Evolutionary conservation across 148 eudicot species (phyloP).

Genomic region (Heliosperma pusillum): DNA sequence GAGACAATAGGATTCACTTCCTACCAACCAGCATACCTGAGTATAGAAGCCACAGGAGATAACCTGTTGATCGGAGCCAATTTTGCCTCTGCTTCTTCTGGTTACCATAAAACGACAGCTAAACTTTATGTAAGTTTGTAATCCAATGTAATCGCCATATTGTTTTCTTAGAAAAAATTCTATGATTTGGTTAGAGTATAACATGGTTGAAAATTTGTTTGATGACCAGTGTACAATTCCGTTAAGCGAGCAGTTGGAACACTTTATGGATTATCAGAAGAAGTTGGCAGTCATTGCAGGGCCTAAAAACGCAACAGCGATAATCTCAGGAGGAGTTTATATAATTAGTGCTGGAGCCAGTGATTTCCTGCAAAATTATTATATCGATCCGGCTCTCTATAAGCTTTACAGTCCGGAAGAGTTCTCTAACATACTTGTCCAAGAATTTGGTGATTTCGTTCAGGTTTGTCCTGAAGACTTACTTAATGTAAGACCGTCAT

Average conservation of each 20-base stretch:
- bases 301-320: constrained; percentile 40
- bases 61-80: constrained; percentile 58
- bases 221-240: constrained; percentile 39
- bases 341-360: constrained; percentile 57
- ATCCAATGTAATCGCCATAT: neutral
- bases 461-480: constrained; percentile 26
- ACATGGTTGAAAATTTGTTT: neutral
- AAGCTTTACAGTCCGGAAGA: constrained; percentile 41
- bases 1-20: constrained; percentile 65
- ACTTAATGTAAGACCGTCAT: too few relatives aligned
- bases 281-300: constrained; percentile 43
- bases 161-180: neutral
- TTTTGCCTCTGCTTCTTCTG: constrained; percentile 76
- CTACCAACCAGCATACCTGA: constrained; percentile 58
- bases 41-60: constrained; percentile 46
- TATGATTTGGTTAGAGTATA: neutral
- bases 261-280: constrained; percentile 50
- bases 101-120: constrained; percentile 61
- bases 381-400: constrained; percentile 61
- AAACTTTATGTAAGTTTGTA: constrained; percentile 49
- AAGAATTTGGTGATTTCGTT: constrained; percentile 39
- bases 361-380: constrained; percentile 66
- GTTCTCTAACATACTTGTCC: constrained; percentile 45
- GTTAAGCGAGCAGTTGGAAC: constrained; percentile 42
- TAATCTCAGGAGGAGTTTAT: constrained; percentile 43